Evolutionary conservation across 768 basidiomycete species (phyloP).

Genomic region (Tylopilus balloui): DNA sequence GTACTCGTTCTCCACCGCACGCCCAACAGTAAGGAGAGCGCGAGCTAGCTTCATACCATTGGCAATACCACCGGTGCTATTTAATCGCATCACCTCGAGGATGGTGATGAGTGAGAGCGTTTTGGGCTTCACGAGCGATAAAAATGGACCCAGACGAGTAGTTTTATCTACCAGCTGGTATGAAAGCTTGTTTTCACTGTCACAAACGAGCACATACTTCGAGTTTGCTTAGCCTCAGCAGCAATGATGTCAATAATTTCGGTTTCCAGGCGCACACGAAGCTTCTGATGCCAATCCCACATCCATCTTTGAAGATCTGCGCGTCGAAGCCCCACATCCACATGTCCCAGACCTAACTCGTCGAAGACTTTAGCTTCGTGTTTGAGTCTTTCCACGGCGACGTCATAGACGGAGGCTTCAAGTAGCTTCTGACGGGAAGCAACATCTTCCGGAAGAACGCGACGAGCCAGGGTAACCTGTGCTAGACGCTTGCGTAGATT

Average conservation of each 20-base stretch:
- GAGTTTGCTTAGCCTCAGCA: slow-evolving; percentile 31
- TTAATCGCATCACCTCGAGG: slow-evolving; percentile 80
- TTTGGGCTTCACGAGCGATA: slow-evolving; percentile 68
- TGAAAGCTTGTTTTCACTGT: background rate
- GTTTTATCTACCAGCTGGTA: slow-evolving; percentile 8
- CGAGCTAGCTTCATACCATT: slow-evolving; percentile 89
- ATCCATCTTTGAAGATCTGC: slow-evolving; percentile 69
- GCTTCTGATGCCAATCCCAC: slow-evolving; percentile 77
- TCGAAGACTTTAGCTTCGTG: slow-evolving; percentile 58
- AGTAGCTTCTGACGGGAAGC: slow-evolving; percentile 73
- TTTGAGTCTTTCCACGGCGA: slow-evolving; percentile 66
- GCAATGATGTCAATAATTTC: slow-evolving; percentile 47
- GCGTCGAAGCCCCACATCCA: slow-evolving; percentile 40
- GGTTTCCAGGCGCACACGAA: slow-evolving; percentile 45
- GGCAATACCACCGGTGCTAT: slow-evolving; percentile 68
- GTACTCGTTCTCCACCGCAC: slow-evolving; percentile 86
- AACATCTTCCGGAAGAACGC: slow-evolving; percentile 62
- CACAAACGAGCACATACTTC: slow-evolving; percentile 15
- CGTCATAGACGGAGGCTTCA: slow-evolving; percentile 82
- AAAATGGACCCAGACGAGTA: slow-evolving; percentile 58
- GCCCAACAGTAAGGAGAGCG: slow-evolving; percentile 74
- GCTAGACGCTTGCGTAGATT: slow-evolving; percentile 67
- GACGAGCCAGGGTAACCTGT: slow-evolving; percentile 57
- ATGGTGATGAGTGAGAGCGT: slow-evolving; percentile 86
- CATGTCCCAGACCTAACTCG: slow-evolving; percentile 50